Evolutionary conservation across 495 filamentous ascomycete genomes (phyloP), one percentile per base, ranked within the genome.

Genomic region (Astrocystis sublimbata): DNA sequence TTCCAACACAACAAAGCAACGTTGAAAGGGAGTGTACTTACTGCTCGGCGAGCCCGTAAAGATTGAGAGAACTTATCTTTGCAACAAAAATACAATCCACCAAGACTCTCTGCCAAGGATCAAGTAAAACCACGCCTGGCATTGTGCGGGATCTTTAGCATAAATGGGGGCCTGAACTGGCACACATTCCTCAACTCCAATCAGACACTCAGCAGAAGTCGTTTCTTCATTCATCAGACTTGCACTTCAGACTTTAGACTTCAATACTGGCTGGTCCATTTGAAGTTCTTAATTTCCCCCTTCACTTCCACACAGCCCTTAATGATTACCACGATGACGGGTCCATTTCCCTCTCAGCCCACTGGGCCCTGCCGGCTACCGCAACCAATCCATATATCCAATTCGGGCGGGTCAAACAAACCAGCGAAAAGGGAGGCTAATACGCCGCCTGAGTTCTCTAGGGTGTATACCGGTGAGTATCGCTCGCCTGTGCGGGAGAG

Each of bases 391-490:
- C 21, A 42, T 6, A 13, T 13, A 4, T 42, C 5, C 23, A 56
- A 41, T 3, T 13, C 21, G 1, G 35, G 7, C 15, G 15, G 33
- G 23, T 15, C 30, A 4, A 15, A 12, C 17, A 19, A 8, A 13
- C 7, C 17, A 10, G 2, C 42, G 4, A 9, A 4, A 3, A 28
- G 4, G 3, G 13, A 41, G 35, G 2, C 21, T 5, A 41, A 13
- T n/a, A 4, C 28, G 13, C 3, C 36, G 41, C 17, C 57, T 15
- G 21, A 17, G 2, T 17, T 6, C 8, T 41, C 23, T 13, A 19
- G 35, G n/a, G 36, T 52, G 3, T 43, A 51, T 19, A 61, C 58
- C 52, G 58, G 58, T 52, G 58, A 61, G 58, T 52, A 28, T 40
- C 58, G 58, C 36, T 3, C 2, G 3, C 24, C 46, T 2, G 0